Percentiles rank a stretch among this genome's conserved stretches.
Evolutionary conservation across 305 asterid genomes (phyloP).

Genomic region (Fraxinus greggii): DNA sequence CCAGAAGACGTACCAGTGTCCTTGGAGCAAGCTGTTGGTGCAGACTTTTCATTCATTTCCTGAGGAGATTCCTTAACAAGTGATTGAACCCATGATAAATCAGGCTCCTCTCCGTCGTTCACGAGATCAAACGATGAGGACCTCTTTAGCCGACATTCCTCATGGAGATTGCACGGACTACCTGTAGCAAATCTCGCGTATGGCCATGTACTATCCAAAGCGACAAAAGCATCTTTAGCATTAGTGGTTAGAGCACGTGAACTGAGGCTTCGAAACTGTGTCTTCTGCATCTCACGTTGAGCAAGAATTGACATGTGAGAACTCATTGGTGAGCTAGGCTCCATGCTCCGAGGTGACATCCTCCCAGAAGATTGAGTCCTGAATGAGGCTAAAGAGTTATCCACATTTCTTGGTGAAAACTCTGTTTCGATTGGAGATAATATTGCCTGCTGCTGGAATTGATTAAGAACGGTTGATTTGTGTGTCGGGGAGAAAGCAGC

Average conservation of each 20-base stretch:
- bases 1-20: slow-evolving; percentile 35
- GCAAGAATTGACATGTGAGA: slow-evolving; percentile 60
- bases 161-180: slow-evolving; percentile 24
- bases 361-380: slow-evolving; percentile 62
- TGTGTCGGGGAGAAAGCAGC: slow-evolving; percentile 60
- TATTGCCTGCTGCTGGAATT: slow-evolving; percentile 71
- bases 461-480: slow-evolving; percentile 57
- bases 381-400: slow-evolving; percentile 51
- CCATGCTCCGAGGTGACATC: slow-evolving; percentile 69
- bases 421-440: slow-evolving; percentile 63
- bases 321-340: slow-evolving; percentile 70
- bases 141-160: slow-evolving; percentile 47
- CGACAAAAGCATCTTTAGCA: slow-evolving; percentile 45
- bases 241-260: slow-evolving; percentile 62
- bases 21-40: slow-evolving; percentile 28
- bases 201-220: slow-evolving; percentile 48
- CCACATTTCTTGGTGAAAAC: slow-evolving; percentile 53
- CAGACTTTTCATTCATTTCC: slow-evolving; percentile 50
- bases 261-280: slow-evolving; percentile 66
- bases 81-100: slow-evolving; percentile 84
- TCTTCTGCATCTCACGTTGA: slow-evolving; percentile 57
- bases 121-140: slow-evolving; percentile 63
- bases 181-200: slow-evolving; percentile 60
- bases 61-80: slow-evolving; percentile 76
- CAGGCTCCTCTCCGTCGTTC: slow-evolving; percentile 70